Evolutionary conservation across 371 early-diverging fungal genomes (phyloP).

Genomic region (Rhizomucor miehei): DNA sequence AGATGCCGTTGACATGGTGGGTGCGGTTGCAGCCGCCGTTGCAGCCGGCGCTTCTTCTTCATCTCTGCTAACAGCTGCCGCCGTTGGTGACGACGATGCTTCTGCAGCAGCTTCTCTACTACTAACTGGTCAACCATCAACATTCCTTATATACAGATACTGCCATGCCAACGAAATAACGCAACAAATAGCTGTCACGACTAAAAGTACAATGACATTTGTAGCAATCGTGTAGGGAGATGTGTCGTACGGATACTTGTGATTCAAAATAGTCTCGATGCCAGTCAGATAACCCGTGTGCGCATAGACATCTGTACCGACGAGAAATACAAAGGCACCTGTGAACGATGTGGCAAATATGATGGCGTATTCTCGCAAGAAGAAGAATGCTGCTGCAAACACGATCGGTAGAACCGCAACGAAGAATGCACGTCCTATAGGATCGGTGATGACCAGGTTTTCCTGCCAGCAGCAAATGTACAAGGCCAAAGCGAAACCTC

Average conservation of each 20-base stretch:
- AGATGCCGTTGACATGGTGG: too few relatives aligned
- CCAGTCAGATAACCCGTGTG: constrained; percentile 18
- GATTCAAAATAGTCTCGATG: constrained; percentile 10
- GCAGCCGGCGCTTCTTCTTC: too few relatives aligned
- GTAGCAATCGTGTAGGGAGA: constrained; percentile 6
- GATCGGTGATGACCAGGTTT: constrained; percentile 20
- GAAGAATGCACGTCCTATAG: constrained; percentile 14
- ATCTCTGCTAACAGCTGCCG: too few relatives aligned
- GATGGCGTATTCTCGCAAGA: constrained; percentile 7
- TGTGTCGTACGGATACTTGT: constrained; percentile 1
- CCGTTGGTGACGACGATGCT: too few relatives aligned
- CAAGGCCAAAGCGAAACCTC: constrained; percentile 24
- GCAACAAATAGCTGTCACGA: constrained; percentile 11
- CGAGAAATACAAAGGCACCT: constrained; percentile 14
- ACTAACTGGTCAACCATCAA: too few relatives aligned
- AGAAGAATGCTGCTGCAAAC: constrained; percentile 7
- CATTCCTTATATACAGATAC: constrained; percentile 2
- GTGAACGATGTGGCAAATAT: constrained; percentile 11
- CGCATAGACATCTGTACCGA: constrained; percentile 16
- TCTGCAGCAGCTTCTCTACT: too few relatives aligned
- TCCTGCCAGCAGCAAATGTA: constrained; percentile 32
- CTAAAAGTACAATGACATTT: constrained; percentile 16
- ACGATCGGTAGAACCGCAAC: constrained; percentile 11
- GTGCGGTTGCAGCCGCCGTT: too few relatives aligned
- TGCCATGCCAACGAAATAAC: constrained; percentile 20